These are phyloP conservation scores for Lupinus albus DNA, from an alignment of 306 rosid species.

Conservation along the genomic window DNA sequence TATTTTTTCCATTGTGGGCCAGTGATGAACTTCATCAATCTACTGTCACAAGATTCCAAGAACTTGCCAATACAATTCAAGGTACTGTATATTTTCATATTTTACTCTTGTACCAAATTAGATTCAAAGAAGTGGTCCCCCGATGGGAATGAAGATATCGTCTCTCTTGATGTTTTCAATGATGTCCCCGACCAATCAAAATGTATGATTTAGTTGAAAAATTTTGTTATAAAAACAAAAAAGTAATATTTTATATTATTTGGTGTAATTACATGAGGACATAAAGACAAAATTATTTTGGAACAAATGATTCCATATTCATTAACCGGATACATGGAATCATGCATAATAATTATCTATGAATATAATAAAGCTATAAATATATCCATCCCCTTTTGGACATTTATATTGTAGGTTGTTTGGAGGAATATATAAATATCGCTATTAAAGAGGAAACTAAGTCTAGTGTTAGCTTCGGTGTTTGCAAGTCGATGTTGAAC, in stretches of 20 bases:
- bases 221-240: too few species aligned
- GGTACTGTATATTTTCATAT: slow-evolving; percentile 39
- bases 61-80: slow-evolving; percentile 62
- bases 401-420: slow-evolving; percentile 46
- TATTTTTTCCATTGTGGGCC: slow-evolving; percentile 73
- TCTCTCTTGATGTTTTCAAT: too few species aligned
- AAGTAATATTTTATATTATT: too few species aligned
- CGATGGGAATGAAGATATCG: too few species aligned
- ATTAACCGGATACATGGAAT: background rate
- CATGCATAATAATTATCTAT: background rate
- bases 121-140: background rate
- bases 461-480: slow-evolving; percentile 6
- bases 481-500: slow-evolving; percentile 64
- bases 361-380: background rate
- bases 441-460: slow-evolving; percentile 44
- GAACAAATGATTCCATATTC: too few species aligned
- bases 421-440: slow-evolving; percentile 55
- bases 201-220: too few species aligned
- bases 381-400: background rate
- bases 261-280: too few species aligned
- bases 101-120: background rate
- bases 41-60: slow-evolving; percentile 49
- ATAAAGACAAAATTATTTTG: too few species aligned
- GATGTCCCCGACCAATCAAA: too few species aligned
- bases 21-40: slow-evolving; percentile 79